Evolutionary conservation across 1,139 yeast genomes (phyloP), one percentile per base, ranked within the genome.

Genomic region (Yamadazyma sp.): DNA sequence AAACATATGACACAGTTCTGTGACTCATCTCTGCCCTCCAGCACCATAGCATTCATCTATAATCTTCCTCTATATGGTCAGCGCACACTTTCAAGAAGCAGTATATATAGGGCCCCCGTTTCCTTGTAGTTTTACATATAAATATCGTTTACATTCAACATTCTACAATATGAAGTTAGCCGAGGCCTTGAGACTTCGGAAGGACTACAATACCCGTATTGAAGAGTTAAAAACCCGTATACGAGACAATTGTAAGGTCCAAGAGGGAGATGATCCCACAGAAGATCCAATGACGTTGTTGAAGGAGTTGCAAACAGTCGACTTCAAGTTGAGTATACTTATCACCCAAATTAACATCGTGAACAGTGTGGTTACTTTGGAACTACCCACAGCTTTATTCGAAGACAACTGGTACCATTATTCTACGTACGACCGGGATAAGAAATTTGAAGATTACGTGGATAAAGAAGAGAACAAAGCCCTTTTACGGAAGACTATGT

Each of bases 101-200:
- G 22, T 20, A 20, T 20, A 20, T 6, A 20, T 20, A 20, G 22
- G 22, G 22, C 22, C 8, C 8, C 22, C 8, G 8, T 6, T 20
- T 20, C 22, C 22, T 8, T 20, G 22, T 20, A 20, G 22, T 20
- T 20, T 8, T n/a, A n/a, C 22, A 20, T 20, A 6, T 20, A 6
- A 6, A 5, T 20, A 20, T 20, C 22, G 8, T 20, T 20, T 6
- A 6, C 22, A 20, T 6, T 6, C 22, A 20, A 20, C 27, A 24
- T 20, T 20, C 22, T 20, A 20, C 16, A 12, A 12, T 15, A 46
- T 48, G 51, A 47, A 42, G 41, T 38, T 48, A 27, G 51, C 51
- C 3, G 51, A 51, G 40, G 53, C 50, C 3, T 46, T 50, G 31
- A 39, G 54, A 37, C 17, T 50, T 18, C 31, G 53, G 36, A 38